phyloP scores from a whole-genome alignment of 805 yeast species.

The Huiozyma naganishii region DNA sequence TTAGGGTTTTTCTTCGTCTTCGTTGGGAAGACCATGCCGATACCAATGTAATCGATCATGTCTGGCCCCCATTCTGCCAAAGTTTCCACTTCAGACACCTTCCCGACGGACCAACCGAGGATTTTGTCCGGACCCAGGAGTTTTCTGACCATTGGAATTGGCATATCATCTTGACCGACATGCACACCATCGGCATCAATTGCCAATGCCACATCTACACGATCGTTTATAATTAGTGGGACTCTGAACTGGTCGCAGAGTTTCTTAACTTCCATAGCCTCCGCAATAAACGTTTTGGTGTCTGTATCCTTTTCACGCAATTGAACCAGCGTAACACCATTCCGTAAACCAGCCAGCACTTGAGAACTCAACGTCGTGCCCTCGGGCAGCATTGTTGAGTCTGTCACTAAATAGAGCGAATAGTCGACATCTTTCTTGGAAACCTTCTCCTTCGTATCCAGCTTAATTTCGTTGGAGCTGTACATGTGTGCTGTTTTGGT shows the following conservation, averaged over 20 bases:
- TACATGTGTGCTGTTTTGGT: slow-evolving; percentile 4
- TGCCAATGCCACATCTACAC: slow-evolving; percentile 84
- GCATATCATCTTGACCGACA: slow-evolving; percentile 87
- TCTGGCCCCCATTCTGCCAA: slow-evolving; percentile 25
- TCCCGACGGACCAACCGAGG: slow-evolving; percentile 67
- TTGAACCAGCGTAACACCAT: slow-evolving; percentile 76
- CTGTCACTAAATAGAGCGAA: slow-evolving; percentile 69
- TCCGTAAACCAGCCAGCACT: slow-evolving; percentile 49
- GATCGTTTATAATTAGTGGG: slow-evolving; percentile 76
- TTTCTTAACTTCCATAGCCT: slow-evolving; percentile 50
- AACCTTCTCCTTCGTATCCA: slow-evolving; percentile 8
- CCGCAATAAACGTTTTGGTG: slow-evolving; percentile 53
- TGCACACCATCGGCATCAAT: slow-evolving; percentile 86
- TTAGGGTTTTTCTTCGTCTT: slow-evolving; percentile 51
- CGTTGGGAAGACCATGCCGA: slow-evolving; percentile 72
- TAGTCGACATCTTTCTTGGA: slow-evolving; percentile 29
- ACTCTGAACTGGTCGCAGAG: slow-evolving; percentile 49
- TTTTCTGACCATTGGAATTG: slow-evolving; percentile 39
- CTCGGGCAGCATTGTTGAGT: slow-evolving; percentile 61
- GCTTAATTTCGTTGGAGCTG: not conserved
- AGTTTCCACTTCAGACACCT: slow-evolving; percentile 38
- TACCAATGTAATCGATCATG: slow-evolving; percentile 68
- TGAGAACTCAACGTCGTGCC: slow-evolving; percentile 46
- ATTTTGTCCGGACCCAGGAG: slow-evolving; percentile 66
- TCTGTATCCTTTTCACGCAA: slow-evolving; percentile 67